Evolutionary conservation across 2,329 filamentous ascomycete species (phyloP).

Genomic region (Ilyonectria sp.): DNA sequence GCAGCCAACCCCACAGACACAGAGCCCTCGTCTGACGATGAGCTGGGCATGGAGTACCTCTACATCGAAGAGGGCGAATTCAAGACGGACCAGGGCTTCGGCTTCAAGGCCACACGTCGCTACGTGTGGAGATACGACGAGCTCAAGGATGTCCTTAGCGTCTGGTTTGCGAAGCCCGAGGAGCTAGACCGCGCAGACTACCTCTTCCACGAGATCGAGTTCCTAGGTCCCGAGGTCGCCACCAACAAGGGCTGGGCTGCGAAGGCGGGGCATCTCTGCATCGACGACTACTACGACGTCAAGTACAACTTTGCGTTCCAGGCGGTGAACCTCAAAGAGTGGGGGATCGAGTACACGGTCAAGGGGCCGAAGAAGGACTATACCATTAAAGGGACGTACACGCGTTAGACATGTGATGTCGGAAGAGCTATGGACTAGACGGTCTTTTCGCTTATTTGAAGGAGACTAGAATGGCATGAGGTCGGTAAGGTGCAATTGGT

Average conservation of each 20-base stretch:
- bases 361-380: constrained; percentile 84
- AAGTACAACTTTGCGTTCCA: constrained; percentile 77
- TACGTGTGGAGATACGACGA: constrained; percentile 83
- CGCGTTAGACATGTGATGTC: constrained; percentile 48
- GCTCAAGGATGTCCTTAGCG: constrained; percentile 71
- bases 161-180: constrained; percentile 81
- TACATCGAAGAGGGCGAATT: constrained; percentile 80
- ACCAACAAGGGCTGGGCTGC: constrained; percentile 70
- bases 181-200: constrained; percentile 77
- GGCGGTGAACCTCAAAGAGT: constrained; percentile 70
- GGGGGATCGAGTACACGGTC: constrained; percentile 76
- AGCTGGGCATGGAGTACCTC: constrained; percentile 72
- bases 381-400: constrained; percentile 69
- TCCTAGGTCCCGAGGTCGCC: constrained; percentile 58
- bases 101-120: constrained; percentile 73
- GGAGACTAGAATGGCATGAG: neutral
- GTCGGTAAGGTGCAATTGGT: neutral
- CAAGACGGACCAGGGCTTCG: constrained; percentile 67
- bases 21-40: constrained; percentile 41
- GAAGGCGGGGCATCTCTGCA: constrained; percentile 78
- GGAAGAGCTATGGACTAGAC: neutral
- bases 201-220: constrained; percentile 82
- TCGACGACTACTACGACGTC: constrained; percentile 80
- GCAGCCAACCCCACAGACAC: constrained; percentile 37
- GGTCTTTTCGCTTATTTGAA: neutral